These are phyloP conservation scores for Pogostemon cablin DNA, from an alignment of 257 asterid species.

Conservation along the genomic window DNA sequence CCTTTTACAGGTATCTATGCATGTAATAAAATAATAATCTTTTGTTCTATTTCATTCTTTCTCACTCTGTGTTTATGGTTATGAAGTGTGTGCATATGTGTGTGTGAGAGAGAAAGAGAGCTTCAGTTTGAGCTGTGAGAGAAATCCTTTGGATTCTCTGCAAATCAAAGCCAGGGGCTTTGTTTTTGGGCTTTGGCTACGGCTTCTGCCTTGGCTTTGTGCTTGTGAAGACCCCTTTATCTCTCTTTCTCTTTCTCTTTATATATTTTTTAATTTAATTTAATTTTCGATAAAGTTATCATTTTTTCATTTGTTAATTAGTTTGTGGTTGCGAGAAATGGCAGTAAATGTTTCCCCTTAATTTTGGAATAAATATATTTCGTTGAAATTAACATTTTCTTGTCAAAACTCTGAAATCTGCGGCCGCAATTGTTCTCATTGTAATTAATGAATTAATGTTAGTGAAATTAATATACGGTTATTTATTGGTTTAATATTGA, in stretches of 20 bases:
- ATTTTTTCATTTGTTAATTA: slow-evolving; percentile 4
- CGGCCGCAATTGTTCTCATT: too few species aligned
- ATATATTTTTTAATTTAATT: not conserved
- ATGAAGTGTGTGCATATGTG: slow-evolving; percentile 20
- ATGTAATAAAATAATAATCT: slow-evolving; percentile 17
- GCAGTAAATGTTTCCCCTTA: too few species aligned
- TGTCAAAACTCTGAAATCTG: too few species aligned
- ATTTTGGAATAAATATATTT: too few species aligned
- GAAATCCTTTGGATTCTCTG: slow-evolving; percentile 62
- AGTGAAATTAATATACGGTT: too few species aligned
- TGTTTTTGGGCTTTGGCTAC: slow-evolving; percentile 39
- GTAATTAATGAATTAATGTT: too few species aligned
- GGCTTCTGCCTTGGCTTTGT: slow-evolving; percentile 45
- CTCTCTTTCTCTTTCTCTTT: slow-evolving; percentile 35
- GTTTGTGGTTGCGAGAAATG: not conserved
- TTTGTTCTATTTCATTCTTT: slow-evolving; percentile 8
- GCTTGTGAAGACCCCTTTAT: slow-evolving; percentile 29
- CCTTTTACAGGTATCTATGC: slow-evolving; percentile 38
- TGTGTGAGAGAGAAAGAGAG: slow-evolving; percentile 9
- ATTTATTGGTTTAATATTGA: too few species aligned
- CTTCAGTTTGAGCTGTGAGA: slow-evolving; percentile 31
- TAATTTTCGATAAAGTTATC: not conserved
- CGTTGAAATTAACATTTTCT: too few species aligned
- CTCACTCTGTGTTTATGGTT: slow-evolving; percentile 27
- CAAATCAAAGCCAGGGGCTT: slow-evolving; percentile 56